These are phyloP conservation scores for Cornus controversa DNA, from an alignment of 148 eudicot species.

Conservation along the genomic window DNA sequence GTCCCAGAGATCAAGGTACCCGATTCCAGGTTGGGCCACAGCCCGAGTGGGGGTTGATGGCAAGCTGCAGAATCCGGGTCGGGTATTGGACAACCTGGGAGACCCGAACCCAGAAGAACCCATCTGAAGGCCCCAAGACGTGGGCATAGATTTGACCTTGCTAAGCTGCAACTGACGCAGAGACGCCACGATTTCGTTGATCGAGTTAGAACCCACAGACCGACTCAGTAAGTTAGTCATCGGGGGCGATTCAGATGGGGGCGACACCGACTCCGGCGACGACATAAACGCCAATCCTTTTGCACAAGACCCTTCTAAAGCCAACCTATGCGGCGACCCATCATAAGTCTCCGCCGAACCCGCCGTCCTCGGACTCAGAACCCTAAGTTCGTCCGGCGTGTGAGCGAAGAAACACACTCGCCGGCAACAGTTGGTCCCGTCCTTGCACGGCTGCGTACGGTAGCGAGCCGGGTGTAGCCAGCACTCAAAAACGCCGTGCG, in stretches of 20 bases:
- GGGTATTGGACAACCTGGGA: conserved; percentile 14
- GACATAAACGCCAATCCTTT: conserved; percentile 7
- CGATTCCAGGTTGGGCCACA: conserved; percentile 34
- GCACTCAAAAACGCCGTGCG: conserved; percentile 86
- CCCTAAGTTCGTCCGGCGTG: conserved; percentile 63
- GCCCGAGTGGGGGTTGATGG: conserved; percentile 50
- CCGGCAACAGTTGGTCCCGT: conserved; percentile 56
- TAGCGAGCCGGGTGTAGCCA: conserved; percentile 83
- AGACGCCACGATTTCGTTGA: conserved; percentile 46
- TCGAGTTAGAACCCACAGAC: conserved; percentile 29
- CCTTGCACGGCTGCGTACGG: conserved; percentile 81
- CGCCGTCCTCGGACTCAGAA: conserved; percentile 33
- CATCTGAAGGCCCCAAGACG: conserved; percentile 28
- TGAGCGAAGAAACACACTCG: conserved; percentile 84
- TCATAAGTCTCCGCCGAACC: conserved; percentile 9
- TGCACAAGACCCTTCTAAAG: conserved; percentile 9
- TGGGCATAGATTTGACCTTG: conserved; percentile 49
- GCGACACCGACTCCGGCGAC: conserved; percentile 25
- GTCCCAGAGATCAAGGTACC: conserved; percentile 39
- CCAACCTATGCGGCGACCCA: conserved; percentile 24
- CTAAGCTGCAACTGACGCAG: conserved; percentile 62
- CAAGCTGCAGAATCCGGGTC: conserved; percentile 52
- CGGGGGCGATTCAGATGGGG: conserved; percentile 16
- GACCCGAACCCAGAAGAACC: conserved; percentile 35
- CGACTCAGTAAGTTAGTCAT: conserved; percentile 25